phyloP scores from a whole-genome alignment of 495 filamentous ascomycete species.

The Talaromyces stipitatus region DNA sequence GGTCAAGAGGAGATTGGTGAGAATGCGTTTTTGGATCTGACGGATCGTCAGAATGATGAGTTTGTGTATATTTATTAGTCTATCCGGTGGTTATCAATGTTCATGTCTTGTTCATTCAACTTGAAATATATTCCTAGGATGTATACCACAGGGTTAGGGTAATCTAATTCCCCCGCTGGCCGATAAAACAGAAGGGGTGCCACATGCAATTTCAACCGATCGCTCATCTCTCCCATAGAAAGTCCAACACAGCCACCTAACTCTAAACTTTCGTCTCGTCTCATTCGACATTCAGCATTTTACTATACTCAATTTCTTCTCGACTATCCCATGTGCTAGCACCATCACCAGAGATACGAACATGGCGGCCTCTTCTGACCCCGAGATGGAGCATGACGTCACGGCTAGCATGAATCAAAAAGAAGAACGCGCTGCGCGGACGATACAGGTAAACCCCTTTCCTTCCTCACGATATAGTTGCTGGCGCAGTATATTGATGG shows the following conservation, averaged over 20 bases:
- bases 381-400: neutral
- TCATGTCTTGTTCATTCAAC: no score
- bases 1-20: conserved; percentile 20
- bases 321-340: neutral
- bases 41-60: conserved; percentile 58
- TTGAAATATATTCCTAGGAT: neutral
- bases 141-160: neutral
- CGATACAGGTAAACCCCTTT: neutral
- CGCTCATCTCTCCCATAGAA: neutral
- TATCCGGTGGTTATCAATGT: neutral
- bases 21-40: conserved; percentile 47
- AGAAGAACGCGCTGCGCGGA: neutral
- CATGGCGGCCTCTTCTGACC: neutral
- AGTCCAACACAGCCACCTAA: neutral
- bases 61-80: conserved; percentile 57
- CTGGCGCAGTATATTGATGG: neutral
- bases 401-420: neutral
- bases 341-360: neutral
- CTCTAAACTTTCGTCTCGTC: neutral
- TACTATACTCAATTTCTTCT: neutral
- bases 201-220: neutral
- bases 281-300: neutral
- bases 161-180: no score
- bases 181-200: neutral
- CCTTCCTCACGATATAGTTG: neutral